phyloP scores from a whole-genome alignment of 2,329 filamentous ascomycete genomes.

The Akanthomyces dipterigenus region DNA sequence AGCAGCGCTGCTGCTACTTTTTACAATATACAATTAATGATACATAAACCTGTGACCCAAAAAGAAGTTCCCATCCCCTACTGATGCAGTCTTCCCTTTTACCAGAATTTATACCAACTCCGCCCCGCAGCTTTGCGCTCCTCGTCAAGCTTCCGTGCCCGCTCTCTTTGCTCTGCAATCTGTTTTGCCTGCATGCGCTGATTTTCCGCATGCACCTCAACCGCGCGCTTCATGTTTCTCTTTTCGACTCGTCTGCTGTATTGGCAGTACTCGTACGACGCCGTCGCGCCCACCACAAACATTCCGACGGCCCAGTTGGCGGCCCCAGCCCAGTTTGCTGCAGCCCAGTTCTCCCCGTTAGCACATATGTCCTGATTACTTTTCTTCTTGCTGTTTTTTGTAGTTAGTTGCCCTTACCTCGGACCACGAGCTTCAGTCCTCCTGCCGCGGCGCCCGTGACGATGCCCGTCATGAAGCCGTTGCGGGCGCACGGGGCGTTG shows the following conservation, averaged over 20 bases:
- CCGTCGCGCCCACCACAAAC: slow-evolving; percentile 63
- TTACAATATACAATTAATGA: slow-evolving; percentile 10
- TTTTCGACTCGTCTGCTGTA: slow-evolving; percentile 66
- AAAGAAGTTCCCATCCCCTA: not conserved
- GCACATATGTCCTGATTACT: not conserved
- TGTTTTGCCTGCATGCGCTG: slow-evolving; percentile 39
- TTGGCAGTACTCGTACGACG: slow-evolving; percentile 80
- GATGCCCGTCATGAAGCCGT: slow-evolving; percentile 78
- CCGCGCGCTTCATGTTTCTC: slow-evolving; percentile 75
- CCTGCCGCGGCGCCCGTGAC: slow-evolving; percentile 70
- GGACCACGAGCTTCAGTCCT: slow-evolving; percentile 64
- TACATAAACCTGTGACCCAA: not conserved
- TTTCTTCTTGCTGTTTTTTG: not conserved
- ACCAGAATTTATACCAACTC: slow-evolving; percentile 55
- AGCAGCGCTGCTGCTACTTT: slow-evolving; percentile 1
- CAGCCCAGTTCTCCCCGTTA: not conserved
- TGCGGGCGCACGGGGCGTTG: slow-evolving; percentile 75
- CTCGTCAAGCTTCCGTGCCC: slow-evolving; percentile 29
- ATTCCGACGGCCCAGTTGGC: slow-evolving; percentile 81
- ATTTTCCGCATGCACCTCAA: slow-evolving; percentile 56
- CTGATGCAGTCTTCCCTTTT: slow-evolving; percentile 9
- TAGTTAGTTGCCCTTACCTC: slow-evolving; percentile 50
- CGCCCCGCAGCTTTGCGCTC: slow-evolving; percentile 30
- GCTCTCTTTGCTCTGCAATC: slow-evolving; percentile 27
- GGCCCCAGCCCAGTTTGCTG: slow-evolving; percentile 34